Evolutionary conservation across 2,329 filamentous ascomycete species (phyloP).

Genomic region (Neurospora crassa): DNA sequence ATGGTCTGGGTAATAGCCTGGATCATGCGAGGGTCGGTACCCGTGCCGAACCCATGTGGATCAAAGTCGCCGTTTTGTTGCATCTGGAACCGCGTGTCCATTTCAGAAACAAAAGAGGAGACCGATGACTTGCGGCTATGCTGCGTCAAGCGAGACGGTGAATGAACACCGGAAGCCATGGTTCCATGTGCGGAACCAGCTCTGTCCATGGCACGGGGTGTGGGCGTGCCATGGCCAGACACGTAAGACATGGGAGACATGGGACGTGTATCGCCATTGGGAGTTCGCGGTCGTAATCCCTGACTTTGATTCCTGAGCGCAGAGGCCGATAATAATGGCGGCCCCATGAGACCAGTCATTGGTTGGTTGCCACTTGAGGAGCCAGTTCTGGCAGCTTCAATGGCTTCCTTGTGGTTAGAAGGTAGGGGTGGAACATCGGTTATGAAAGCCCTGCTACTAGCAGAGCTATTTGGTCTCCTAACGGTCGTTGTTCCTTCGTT

Average conservation of each 20-base stretch:
- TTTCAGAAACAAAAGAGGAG: slow-evolving; percentile 89
- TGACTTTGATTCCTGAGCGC: slow-evolving; percentile 38
- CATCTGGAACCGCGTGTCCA: slow-evolving; percentile 85
- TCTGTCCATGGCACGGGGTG: slow-evolving; percentile 40
- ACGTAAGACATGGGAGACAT: slow-evolving; percentile 35
- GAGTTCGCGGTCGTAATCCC: slow-evolving; percentile 48
- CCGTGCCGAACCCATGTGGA: slow-evolving; percentile 51
- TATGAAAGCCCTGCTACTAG: slow-evolving; percentile 46
- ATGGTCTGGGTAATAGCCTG: slow-evolving; percentile 98
- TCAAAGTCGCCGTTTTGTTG: slow-evolving; percentile 46
- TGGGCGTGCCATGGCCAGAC: slow-evolving; percentile 45
- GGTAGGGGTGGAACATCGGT: slow-evolving; percentile 62
- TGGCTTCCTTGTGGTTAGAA: slow-evolving; percentile 70
- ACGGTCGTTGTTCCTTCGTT: slow-evolving; percentile 26
- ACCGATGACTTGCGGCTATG: slow-evolving; percentile 68
- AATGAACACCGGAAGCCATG: slow-evolving; percentile 32
- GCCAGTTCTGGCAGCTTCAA: slow-evolving; percentile 63
- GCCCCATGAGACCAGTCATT: slow-evolving; percentile 55
- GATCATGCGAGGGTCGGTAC: slow-evolving; percentile 94
- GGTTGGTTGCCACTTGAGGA: slow-evolving; percentile 35
- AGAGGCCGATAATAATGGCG: slow-evolving; percentile 74
- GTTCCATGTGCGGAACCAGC: slow-evolving; percentile 37
- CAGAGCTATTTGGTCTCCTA: slow-evolving; percentile 61
- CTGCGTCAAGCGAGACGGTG: slow-evolving; percentile 32
- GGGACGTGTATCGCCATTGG: slow-evolving; percentile 39